Evolutionary conservation across 257 asterid genomes (phyloP).

Genomic region (Scutellaria minor): DNA sequence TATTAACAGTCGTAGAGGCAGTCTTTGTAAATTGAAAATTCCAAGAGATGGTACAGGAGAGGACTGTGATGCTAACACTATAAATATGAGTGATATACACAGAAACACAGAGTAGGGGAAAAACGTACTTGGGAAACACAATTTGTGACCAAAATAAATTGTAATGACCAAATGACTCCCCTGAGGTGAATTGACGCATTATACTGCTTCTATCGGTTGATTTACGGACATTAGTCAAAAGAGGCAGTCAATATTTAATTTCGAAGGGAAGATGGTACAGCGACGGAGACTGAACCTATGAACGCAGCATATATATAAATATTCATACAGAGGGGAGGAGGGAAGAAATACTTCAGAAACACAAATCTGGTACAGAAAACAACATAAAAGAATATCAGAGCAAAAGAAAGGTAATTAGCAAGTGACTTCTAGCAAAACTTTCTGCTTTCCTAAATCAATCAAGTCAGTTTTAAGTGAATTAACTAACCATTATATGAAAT

Average conservation of each 20-base stretch:
- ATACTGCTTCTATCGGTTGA: neutral
- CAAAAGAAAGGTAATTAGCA: slow-evolving; percentile 26
- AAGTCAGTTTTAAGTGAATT: slow-evolving; percentile 8
- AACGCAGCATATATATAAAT: neutral
- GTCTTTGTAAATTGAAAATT: neutral
- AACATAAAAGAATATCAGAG: neutral
- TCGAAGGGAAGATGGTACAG: neutral
- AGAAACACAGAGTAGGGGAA: neutral
- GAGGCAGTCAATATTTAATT: neutral
- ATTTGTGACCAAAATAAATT: too few species aligned
- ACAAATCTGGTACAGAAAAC: slow-evolving; percentile 6
- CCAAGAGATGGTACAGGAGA: neutral
- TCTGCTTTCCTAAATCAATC: slow-evolving; percentile 13
- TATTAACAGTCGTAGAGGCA: too few species aligned
- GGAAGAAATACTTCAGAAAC: neutral
- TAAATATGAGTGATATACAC: too few species aligned
- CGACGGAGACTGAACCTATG: neutral
- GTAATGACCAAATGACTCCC: neutral
- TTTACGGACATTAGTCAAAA: neutral
- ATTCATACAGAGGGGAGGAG: neutral
- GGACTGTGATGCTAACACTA: neutral
- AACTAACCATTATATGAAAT: slow-evolving; percentile 74
- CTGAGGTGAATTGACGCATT: neutral
- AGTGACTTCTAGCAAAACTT: slow-evolving; percentile 8
- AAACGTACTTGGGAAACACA: neutral